A percentile compares a stretch with the other conserved stretches of the same genome.
These are phyloP conservation scores for Dysphania ambrosioides DNA, from an alignment of 148 eudicot genomes.

Conservation along the genomic window DNA sequence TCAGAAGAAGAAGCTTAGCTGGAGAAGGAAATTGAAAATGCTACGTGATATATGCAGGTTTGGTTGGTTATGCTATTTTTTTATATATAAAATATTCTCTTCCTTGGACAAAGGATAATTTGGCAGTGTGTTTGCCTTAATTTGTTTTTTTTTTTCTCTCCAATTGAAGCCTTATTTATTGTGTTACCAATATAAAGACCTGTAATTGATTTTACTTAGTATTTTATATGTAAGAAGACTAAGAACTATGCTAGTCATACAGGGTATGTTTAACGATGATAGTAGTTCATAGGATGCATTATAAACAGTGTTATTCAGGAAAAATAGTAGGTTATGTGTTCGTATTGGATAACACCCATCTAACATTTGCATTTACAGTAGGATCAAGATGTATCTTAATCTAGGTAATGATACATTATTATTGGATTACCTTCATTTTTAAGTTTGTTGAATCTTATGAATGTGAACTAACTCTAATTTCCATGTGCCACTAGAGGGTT, in stretches of 20 bases:
- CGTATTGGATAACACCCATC: not conserved
- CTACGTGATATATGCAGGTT: constrained; percentile 99
- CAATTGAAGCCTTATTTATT: not conserved
- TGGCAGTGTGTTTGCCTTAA: not conserved
- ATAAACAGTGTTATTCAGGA: not conserved
- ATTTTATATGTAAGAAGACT: no score
- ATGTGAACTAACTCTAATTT: constrained; percentile 23
- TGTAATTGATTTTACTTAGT: no score
- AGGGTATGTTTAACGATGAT: not conserved
- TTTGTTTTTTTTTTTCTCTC: no score
- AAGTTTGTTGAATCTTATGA: constrained; percentile 14
- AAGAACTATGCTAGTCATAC: constrained; percentile 4
- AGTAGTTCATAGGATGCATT: not conserved
- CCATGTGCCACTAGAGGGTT: constrained; percentile 56
- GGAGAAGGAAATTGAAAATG: constrained; percentile 94
- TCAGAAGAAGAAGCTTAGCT: constrained; percentile 92
- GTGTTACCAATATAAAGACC: not conserved
- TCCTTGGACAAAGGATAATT: not conserved
- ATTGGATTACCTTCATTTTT: not conserved
- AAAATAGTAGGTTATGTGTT: not conserved
- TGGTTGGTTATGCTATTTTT: constrained; percentile 1
- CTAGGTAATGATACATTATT: not conserved
- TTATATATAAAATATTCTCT: no score
- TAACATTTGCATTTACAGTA: not conserved
- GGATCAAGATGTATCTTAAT: not conserved